Evolutionary conservation across 78 protist genomes (phyloP), one percentile per base, ranked within the genome.

Genomic region (Anaeramoeba ignava): DNA sequence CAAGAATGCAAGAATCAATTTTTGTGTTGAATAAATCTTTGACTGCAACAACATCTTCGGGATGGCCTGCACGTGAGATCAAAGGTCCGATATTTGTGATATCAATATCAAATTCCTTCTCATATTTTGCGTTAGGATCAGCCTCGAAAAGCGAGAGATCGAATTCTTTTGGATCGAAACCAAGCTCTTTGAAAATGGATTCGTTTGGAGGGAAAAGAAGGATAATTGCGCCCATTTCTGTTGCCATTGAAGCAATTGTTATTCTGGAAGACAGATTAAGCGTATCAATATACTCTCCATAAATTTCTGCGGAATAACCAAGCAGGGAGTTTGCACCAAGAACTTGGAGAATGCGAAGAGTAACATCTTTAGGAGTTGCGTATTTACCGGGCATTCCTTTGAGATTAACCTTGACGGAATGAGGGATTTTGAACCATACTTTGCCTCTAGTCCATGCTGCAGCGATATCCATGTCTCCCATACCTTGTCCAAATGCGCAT

Each of bases 211-310:
- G 94, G 91, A 94, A 94, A 87, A 87, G 93, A 67, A 93, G 93
- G 88, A 91, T 82, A 31, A 91, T 90, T 3, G 95, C 95, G 8
- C 94, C 95, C 82, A 92, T 92, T 85, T 94, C 97, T 41, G 93
- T 94, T 33, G 95, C 92, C 97, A 94, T 94, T 88, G 90, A 89
- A n/a, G 95, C 84, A 36, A 94, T 90, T 81, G 97, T 94, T 0
- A 93, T 90, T 38, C 97, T 91, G 81, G 92, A 95, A 40, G 92
- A 91, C 1, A 93, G 83, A 23, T 92, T 84, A 41, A 92, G 87
- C 33, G 87, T 86, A 37, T 93, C 94, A 0, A 79, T 73, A 54
- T 54, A 54, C 17, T 54, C 17, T 2, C 97, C 97, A 42, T 84
- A 90, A 82, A 94, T 92, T 89, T 94, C 97, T 38, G 92, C 97